These are phyloP conservation scores for Neocallimastix lanati DNA, from an alignment of 192 early-diverging fungal genomes.

Conservation along the genomic window DNA sequence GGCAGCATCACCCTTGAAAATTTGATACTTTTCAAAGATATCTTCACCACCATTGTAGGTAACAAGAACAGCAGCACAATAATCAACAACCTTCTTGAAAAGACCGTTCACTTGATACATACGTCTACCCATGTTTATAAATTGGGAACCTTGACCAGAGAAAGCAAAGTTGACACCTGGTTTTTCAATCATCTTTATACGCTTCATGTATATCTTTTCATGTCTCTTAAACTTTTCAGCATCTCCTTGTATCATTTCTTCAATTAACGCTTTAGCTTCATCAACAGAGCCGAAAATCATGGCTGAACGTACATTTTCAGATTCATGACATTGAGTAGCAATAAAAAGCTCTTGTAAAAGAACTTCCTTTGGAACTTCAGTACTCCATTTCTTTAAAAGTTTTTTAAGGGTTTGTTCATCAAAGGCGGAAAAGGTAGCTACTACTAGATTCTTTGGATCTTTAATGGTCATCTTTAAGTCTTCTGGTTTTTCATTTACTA, in stretches of 20 bases:
- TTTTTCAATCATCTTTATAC: background rate
- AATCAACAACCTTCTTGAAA: background rate
- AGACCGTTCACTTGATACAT: background rate
- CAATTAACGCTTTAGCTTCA: background rate
- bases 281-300: background rate
- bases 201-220: background rate
- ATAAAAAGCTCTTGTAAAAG: background rate
- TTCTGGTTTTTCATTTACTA: background rate
- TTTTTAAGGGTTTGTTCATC: background rate
- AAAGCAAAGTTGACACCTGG: background rate
- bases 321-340: background rate
- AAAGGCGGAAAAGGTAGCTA: background rate
- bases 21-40: background rate
- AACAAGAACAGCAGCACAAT: background rate
- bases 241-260: background rate
- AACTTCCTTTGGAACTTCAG: background rate
- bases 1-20: background rate
- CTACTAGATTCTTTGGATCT: background rate
- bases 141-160: background rate
- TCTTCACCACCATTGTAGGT: background rate
- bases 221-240: background rate
- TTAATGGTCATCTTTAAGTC: background rate
- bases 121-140: background rate
- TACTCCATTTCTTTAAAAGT: background rate
- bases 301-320: background rate